A percentile compares a stretch with the other conserved stretches of the same genome.
Evolutionary conservation across 257 asterid species (phyloP).

Genomic region (Solanum raphanifolium): DNA sequence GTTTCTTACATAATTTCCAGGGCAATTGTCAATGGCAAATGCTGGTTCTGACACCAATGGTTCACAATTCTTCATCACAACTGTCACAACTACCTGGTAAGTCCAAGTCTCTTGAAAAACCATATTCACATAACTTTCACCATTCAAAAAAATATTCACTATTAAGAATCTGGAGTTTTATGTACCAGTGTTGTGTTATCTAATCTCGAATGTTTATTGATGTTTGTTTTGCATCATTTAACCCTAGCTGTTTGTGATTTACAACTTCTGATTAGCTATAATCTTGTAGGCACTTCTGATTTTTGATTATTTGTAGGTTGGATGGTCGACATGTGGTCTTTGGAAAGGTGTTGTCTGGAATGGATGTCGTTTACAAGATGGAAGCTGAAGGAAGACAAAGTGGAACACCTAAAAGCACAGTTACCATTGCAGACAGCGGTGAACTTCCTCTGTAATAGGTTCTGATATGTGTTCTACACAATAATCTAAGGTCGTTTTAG

Average conservation of each 20-base stretch:
- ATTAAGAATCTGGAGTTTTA: not conserved
- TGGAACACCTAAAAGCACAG: constrained; percentile 82
- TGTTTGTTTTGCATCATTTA: not conserved
- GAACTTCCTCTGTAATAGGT: constrained; percentile 47
- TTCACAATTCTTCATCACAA: constrained; percentile 96
- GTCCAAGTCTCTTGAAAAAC: not conserved
- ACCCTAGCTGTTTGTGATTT: not conserved
- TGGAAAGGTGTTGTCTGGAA: constrained; percentile 88
- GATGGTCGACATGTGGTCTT: constrained; percentile 88
- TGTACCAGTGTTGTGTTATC: not conserved
- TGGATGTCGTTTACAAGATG: constrained; percentile 91
- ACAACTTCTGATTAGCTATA: not conserved
- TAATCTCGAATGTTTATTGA: not conserved
- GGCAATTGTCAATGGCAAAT: constrained; percentile 85
- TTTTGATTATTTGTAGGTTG: constrained; percentile 39
- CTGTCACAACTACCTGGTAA: constrained; percentile 97
- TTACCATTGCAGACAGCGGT: constrained; percentile 66
- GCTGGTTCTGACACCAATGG: constrained; percentile 87
- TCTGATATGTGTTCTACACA: not conserved
- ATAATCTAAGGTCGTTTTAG: not conserved
- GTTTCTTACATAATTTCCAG: constrained; percentile 21
- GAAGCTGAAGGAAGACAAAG: constrained; percentile 92
- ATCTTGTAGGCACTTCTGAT: not conserved
- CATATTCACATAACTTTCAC: not conserved
- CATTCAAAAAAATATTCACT: not conserved